Evolutionary conservation across 768 basidiomycete genomes (phyloP).

Genomic region (Amanita muscaria): DNA sequence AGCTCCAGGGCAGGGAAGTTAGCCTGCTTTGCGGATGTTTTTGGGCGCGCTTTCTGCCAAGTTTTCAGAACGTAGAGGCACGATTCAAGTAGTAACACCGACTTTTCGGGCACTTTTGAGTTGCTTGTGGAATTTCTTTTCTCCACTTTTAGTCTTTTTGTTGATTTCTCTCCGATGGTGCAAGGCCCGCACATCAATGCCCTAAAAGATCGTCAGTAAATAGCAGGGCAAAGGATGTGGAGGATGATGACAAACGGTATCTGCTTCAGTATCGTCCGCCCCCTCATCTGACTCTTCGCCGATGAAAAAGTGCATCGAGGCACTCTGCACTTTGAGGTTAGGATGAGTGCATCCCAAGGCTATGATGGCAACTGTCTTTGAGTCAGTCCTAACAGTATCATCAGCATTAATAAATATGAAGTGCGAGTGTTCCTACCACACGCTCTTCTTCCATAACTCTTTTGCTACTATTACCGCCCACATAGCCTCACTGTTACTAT

Average conservation of each 20-base stretch:
- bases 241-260: too few relatives aligned
- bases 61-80: too few relatives aligned
- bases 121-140: slow-evolving; percentile 70
- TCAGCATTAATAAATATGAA: neutral
- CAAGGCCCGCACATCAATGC: slow-evolving; percentile 60
- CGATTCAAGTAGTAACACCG: too few relatives aligned
- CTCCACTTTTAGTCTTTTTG: slow-evolving; percentile 81
- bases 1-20: slow-evolving; percentile 94
- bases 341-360: slow-evolving; percentile 92
- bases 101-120: slow-evolving; percentile 74
- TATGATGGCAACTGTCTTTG: slow-evolving; percentile 88
- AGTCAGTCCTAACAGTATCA: slow-evolving; percentile 55
- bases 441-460: slow-evolving; percentile 88
- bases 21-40: slow-evolving; percentile 23
- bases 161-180: slow-evolving; percentile 88
- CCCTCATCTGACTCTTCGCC: slow-evolving; percentile 69
- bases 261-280: slow-evolving; percentile 51
- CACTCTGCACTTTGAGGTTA: slow-evolving; percentile 86
- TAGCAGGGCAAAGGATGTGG: too few relatives aligned
- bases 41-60: slow-evolving; percentile 27
- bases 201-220: slow-evolving; percentile 26
- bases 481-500: slow-evolving; percentile 80
- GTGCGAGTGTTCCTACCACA: slow-evolving; percentile 75
- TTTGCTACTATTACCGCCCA: slow-evolving; percentile 94
- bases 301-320: slow-evolving; percentile 95